phyloP scores from a whole-genome alignment of 2,329 filamentous ascomycete genomes.

The Aspergillus vadensis region DNA sequence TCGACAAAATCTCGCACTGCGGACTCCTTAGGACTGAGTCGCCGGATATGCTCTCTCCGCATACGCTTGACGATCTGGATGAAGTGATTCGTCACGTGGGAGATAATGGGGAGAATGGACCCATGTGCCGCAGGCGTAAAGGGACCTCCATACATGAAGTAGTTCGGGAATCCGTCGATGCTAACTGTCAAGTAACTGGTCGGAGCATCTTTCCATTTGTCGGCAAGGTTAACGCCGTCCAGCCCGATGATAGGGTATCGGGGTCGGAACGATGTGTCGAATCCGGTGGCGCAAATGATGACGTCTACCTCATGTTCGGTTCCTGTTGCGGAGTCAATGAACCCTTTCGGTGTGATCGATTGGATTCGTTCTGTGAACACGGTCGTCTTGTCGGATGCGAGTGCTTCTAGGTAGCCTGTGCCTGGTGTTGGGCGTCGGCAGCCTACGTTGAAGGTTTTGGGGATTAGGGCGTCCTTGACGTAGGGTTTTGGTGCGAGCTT shows the following conservation, averaged over 20 bases:
- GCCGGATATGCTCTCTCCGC: conserved; percentile 16
- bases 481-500: conserved; percentile 31
- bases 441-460: conserved; percentile 40
- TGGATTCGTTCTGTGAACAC: conserved; percentile 59
- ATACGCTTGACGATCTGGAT: conserved; percentile 14
- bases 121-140: conserved; percentile 15
- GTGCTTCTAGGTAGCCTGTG: conserved; percentile 58
- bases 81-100: conserved; percentile 7
- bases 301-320: conserved; percentile 34
- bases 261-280: conserved; percentile 37
- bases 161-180: conserved; percentile 36
- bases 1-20: conserved; percentile 17
- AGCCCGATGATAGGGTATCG: conserved; percentile 36
- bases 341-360: conserved; percentile 32
- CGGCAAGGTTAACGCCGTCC: conserved; percentile 23
- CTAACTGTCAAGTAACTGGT: conserved; percentile 38
- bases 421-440: conserved; percentile 50
- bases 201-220: conserved; percentile 32
- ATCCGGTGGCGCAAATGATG: conserved; percentile 41
- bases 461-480: conserved; percentile 39
- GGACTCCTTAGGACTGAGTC: conserved; percentile 9
- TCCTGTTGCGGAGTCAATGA: conserved; percentile 35
- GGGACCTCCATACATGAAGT: conserved; percentile 26
- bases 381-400: conserved; percentile 61
- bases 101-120: conserved; percentile 12